Percentiles rank a stretch among this genome's conserved stretches.
Conservation (phyloP, 2,329 filamentous ascomycete species). For the Trichoderma afroharzianum region DNA sequence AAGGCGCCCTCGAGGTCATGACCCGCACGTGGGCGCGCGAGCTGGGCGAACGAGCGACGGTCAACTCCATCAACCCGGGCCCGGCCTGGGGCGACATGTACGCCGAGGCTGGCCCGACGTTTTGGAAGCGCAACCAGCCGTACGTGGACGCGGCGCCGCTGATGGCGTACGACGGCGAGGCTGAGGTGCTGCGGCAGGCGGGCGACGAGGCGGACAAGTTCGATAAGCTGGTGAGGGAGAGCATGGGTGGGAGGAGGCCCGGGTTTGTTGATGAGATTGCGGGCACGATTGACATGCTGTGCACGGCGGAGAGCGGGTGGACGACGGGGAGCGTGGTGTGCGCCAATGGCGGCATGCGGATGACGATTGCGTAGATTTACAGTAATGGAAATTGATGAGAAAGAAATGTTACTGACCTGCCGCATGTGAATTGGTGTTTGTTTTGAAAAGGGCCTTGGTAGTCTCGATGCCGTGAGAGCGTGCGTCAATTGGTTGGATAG, state of each 20-base stretch:
- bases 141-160: constrained; percentile 36
- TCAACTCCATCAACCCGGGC: constrained; percentile 57
- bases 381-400: background rate
- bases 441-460: background rate
- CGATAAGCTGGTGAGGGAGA: constrained; percentile 31
- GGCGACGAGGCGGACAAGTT: constrained; percentile 32
- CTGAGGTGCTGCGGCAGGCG: constrained; percentile 28
- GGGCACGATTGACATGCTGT: constrained; percentile 68
- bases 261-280: constrained; percentile 55
- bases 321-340: constrained; percentile 69
- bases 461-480: background rate
- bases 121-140: constrained; percentile 38
- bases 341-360: constrained; percentile 57
- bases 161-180: constrained; percentile 33
- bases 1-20: constrained; percentile 58
- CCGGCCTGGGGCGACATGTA: constrained; percentile 55
- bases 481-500: background rate
- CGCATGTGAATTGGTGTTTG: background rate
- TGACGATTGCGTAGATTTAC: constrained; percentile 32
- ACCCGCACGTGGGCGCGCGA: constrained; percentile 57
- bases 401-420: background rate
- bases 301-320: constrained; percentile 62
- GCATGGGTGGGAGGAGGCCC: constrained; percentile 34
- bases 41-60: constrained; percentile 49
- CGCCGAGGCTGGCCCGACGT: constrained; percentile 31